These are phyloP conservation scores for Cicer pinnatifidum DNA, from an alignment of 306 rosid genomes.

Conservation along the genomic window DNA sequence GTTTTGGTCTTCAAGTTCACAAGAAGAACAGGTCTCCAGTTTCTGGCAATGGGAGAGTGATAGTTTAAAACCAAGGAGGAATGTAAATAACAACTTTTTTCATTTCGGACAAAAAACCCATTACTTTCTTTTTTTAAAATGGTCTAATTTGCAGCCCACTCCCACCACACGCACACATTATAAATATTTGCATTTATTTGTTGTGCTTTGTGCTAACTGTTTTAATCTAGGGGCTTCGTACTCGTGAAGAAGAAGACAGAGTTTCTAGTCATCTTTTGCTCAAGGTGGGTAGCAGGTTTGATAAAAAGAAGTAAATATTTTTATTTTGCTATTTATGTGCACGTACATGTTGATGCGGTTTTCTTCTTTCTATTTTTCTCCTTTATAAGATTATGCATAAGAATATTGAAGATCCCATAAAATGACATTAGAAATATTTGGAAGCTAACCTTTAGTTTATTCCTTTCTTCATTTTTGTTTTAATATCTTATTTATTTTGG, in stretches of 20 bases:
- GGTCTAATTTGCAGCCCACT: neutral
- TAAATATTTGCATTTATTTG: slow-evolving; percentile 13
- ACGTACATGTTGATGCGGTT: slow-evolving; percentile 12
- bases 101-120: no score
- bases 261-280: slow-evolving; percentile 76
- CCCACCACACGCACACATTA: neutral
- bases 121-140: no score
- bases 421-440: slow-evolving; percentile 35
- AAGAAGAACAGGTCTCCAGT: neutral
- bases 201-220: slow-evolving; percentile 39
- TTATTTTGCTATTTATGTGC: slow-evolving; percentile 41
- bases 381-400: slow-evolving; percentile 3
- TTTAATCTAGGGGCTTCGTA: slow-evolving; percentile 70
- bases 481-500: slow-evolving; percentile 42
- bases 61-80: no score
- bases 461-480: slow-evolving; percentile 33
- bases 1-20: neutral
- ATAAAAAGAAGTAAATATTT: slow-evolving; percentile 36
- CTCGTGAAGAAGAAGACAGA: slow-evolving; percentile 83
- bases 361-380: slow-evolving; percentile 6
- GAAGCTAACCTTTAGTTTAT: slow-evolving; percentile 38
- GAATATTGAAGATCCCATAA: slow-evolving; percentile 36
- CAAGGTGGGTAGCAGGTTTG: slow-evolving; percentile 58
- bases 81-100: no score
- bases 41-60: no score